These are phyloP conservation scores for Buxus sempervirens DNA, from an alignment of 164 flowering plant genomes.

Conservation along the genomic window DNA sequence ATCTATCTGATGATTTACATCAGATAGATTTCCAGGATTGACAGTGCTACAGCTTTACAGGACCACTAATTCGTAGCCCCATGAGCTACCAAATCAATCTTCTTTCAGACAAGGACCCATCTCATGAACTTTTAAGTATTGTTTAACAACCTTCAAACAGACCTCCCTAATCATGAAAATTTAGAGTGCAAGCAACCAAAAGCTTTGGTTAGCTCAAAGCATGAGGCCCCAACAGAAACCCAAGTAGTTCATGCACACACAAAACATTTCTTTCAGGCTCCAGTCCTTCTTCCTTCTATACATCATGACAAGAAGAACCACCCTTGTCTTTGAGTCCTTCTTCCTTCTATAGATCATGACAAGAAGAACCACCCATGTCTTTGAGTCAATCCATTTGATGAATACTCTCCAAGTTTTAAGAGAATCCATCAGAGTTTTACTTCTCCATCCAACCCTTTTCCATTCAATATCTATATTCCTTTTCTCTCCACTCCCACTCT, in stretches of 20 bases:
- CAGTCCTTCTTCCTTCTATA: background rate
- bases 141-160: background rate
- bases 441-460: conserved; percentile 33
- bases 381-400: conserved; percentile 29
- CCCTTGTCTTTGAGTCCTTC: conserved; percentile 18
- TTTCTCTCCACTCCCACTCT: conserved; percentile 36
- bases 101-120: background rate
- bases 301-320: conserved; percentile 29
- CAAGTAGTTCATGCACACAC: background rate
- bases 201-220: conserved; percentile 4
- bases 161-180: conserved; percentile 25
- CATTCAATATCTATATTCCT: conserved; percentile 36
- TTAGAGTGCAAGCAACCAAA: conserved; percentile 30
- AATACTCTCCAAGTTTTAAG: conserved; percentile 27
- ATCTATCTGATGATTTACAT: background rate
- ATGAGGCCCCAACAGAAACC: background rate
- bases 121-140: background rate
- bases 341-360: conserved; percentile 16
- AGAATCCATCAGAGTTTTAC: conserved; percentile 35
- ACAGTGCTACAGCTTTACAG: background rate
- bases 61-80: background rate
- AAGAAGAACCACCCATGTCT: conserved; percentile 24
- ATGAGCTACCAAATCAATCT: background rate
- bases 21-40: background rate
- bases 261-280: no score